Evolutionary conservation across 73 alveolate species (phyloP).

Genomic region (Paramecium sonneborni): DNA sequence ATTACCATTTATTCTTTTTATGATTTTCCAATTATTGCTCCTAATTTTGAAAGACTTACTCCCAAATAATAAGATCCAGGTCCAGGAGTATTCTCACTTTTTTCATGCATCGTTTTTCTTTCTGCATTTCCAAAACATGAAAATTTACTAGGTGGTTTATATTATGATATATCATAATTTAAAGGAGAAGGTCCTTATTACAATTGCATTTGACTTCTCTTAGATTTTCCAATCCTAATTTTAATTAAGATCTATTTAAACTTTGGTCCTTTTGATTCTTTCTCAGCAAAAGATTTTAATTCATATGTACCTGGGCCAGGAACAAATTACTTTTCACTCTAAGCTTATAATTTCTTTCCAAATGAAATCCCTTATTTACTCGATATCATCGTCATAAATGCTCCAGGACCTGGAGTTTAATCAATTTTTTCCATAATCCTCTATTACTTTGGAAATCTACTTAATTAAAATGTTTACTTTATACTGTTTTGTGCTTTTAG

Average conservation of each 20-base stretch:
- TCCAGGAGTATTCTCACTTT: conserved; percentile 29
- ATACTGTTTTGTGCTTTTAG: neutral
- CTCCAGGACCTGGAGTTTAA: neutral
- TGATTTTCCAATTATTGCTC: conserved; percentile 21
- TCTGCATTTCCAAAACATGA: conserved; percentile 14
- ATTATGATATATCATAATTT: neutral
- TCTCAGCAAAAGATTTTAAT: neutral
- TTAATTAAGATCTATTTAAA: neutral
- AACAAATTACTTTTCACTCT: neutral
- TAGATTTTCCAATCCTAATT: neutral
- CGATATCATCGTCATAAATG: neutral
- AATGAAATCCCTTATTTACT: neutral
- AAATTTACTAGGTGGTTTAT: neutral
- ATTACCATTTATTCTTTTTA: neutral
- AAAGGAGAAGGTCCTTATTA: neutral
- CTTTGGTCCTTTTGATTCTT: neutral
- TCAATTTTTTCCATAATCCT: neutral
- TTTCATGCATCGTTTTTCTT: neutral
- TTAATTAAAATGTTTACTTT: neutral
- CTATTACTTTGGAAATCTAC: conserved; percentile 9
- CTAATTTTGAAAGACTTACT: neutral
- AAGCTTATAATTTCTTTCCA: neutral
- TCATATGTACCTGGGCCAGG: conserved; percentile 49
- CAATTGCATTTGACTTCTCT: neutral
- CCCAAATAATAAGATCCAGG: conserved; percentile 38